These are phyloP conservation scores for Termitomyces sp. DNA, from an alignment of 768 basidiomycete species.

Conservation along the genomic window DNA sequence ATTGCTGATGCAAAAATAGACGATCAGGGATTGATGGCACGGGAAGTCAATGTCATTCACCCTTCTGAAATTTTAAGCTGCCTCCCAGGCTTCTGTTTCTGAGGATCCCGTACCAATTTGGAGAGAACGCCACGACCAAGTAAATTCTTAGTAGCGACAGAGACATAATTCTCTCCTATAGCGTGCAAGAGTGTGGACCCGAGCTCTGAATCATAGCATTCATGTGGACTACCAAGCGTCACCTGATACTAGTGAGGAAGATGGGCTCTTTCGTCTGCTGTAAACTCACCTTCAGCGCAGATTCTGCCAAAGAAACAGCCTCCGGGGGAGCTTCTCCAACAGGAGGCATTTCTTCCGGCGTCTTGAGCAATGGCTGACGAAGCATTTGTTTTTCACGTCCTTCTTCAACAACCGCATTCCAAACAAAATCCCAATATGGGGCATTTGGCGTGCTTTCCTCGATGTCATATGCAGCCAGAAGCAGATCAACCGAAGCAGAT, in stretches of 20 bases:
- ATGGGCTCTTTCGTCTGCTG: neutral
- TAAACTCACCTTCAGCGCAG: constrained; percentile 59
- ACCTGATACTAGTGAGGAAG: constrained; percentile 41
- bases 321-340: constrained; percentile 28
- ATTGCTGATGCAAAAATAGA: constrained; percentile 40
- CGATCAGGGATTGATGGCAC: neutral
- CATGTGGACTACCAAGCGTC: constrained; percentile 68
- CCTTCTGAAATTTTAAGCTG: constrained; percentile 72
- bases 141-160: constrained; percentile 53
- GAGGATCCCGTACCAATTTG: constrained; percentile 57
- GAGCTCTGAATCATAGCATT: constrained; percentile 56
- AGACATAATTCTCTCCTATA: constrained; percentile 52
- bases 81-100: constrained; percentile 65
- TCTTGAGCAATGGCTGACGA: constrained; percentile 47
- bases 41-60: constrained; percentile 25
- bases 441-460: constrained; percentile 34
- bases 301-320: constrained; percentile 52
- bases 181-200: constrained; percentile 54
- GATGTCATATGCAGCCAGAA: constrained; percentile 46
- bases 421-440: constrained; percentile 70
- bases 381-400: constrained; percentile 66
- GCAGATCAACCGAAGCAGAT: constrained; percentile 37
- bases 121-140: constrained; percentile 62
- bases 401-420: constrained; percentile 68
- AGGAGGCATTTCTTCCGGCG: constrained; percentile 33